phyloP scores from a whole-genome alignment of 2,329 filamentous ascomycete genomes.

The Talaromyces sp. region DNA sequence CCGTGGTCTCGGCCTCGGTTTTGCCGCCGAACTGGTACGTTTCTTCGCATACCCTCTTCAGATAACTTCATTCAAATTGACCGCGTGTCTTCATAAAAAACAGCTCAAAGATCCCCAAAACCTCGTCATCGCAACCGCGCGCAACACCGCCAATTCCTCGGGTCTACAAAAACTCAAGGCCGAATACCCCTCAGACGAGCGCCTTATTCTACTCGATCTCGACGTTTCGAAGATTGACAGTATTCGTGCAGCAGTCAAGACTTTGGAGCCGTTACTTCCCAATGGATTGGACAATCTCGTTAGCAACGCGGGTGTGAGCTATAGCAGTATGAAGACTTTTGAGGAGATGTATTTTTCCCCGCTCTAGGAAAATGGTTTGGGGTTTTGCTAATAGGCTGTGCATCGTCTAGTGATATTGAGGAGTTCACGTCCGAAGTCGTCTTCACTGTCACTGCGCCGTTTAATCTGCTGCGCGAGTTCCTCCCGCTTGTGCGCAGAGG shows the following conservation, averaged over 20 bases:
- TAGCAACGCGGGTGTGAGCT: neutral
- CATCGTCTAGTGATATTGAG: neutral
- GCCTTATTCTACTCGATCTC: constrained; percentile 1
- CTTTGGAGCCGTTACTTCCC: neutral
- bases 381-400: neutral
- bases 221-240: constrained; percentile 5
- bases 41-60: too few relatives aligned
- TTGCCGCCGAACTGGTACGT: constrained; percentile 4
- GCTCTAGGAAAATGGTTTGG: too few relatives aligned
- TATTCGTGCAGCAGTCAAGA: neutral
- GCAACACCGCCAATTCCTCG: neutral
- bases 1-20: constrained; percentile 8
- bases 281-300: constrained; percentile 4
- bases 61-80: neutral
- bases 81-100: too few relatives aligned
- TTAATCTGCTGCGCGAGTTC: constrained; percentile 23
- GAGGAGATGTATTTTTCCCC: neutral
- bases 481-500: constrained; percentile 35
- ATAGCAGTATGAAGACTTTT: neutral
- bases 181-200: neutral
- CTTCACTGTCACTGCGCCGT: constrained; percentile 37
- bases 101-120: constrained; percentile 8
- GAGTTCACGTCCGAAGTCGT: neutral
- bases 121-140: constrained; percentile 8
- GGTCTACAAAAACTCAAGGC: constrained; percentile 8